Conservation (phyloP, 2,329 filamentous ascomycete species). For the Zalaria obscura region DNA sequence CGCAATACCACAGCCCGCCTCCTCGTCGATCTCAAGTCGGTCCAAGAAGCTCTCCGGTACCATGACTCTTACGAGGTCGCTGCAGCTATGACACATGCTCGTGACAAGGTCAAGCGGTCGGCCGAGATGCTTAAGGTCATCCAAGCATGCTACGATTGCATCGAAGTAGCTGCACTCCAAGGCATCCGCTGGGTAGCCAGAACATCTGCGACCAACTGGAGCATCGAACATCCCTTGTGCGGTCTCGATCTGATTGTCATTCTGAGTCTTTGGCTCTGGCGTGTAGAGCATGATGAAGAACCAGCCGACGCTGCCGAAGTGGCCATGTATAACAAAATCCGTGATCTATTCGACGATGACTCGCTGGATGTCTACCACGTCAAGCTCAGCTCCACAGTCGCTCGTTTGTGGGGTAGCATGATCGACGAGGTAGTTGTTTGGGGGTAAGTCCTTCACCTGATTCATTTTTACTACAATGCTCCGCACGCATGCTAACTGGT, state of each 20-base stretch:
- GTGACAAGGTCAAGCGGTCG: conserved; percentile 86
- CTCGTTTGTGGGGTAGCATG: conserved; percentile 93
- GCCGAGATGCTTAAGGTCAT: conserved; percentile 98
- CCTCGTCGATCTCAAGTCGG: conserved; percentile 87
- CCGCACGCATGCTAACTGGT: conserved; percentile 30
- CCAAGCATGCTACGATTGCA: conserved; percentile 92
- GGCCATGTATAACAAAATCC: conserved; percentile 84
- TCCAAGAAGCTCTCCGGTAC: conserved; percentile 92
- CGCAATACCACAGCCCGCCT: conserved; percentile 84
- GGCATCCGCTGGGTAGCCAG: conserved; percentile 97
- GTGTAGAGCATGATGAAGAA: conserved; percentile 97
- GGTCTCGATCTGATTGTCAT: conserved; percentile 97
- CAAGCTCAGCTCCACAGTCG: conserved; percentile 89
- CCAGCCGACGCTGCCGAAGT: conserved; percentile 71
- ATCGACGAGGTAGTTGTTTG: conserved; percentile 97
- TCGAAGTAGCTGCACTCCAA: conserved; percentile 87
- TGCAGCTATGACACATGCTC: conserved; percentile 86
- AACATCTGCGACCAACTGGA: conserved; percentile 97
- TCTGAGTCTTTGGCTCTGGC: conserved; percentile 94
- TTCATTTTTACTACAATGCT: neutral
- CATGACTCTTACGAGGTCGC: conserved; percentile 96
- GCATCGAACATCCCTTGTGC: conserved; percentile 91
- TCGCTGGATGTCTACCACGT: conserved; percentile 66
- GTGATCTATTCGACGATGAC: conserved; percentile 81
- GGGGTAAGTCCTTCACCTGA: conserved; percentile 59